These are phyloP conservation scores for Coffea humblotiana DNA, from an alignment of 305 asterid species.

Conservation along the genomic window DNA sequence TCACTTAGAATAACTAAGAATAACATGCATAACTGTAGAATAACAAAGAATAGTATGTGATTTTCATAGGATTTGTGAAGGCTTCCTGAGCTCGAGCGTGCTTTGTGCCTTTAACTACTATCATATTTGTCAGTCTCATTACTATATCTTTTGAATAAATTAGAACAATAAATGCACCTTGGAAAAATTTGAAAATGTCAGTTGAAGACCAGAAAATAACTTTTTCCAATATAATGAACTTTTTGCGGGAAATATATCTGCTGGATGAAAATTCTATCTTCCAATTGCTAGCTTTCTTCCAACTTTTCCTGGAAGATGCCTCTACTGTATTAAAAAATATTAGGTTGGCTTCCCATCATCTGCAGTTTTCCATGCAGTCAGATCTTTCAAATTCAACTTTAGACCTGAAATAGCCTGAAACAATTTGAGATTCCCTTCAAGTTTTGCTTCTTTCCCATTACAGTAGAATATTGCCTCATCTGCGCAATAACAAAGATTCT, in stretches of 20 bases:
- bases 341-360: no score
- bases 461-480: neutral
- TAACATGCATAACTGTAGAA: no score
- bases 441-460: neutral
- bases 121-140: neutral
- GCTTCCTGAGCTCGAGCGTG: no score
- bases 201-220: neutral
- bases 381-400: neutral
- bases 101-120: no score
- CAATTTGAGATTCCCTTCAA: neutral
- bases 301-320: neutral
- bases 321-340: neutral
- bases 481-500: no score
- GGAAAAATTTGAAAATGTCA: neutral
- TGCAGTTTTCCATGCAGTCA: neutral
- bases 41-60: no score
- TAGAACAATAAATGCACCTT: neutral
- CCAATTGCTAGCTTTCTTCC: neutral
- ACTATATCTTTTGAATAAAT: no score
- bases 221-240: neutral
- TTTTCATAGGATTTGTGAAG: no score
- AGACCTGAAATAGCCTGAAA: neutral
- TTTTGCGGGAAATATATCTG: neutral
- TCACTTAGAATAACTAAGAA: no score
- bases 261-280: neutral